Evolutionary conservation across 2,329 filamentous ascomycete species (phyloP).

Genomic region (Pseudopithomyces maydicus): DNA sequence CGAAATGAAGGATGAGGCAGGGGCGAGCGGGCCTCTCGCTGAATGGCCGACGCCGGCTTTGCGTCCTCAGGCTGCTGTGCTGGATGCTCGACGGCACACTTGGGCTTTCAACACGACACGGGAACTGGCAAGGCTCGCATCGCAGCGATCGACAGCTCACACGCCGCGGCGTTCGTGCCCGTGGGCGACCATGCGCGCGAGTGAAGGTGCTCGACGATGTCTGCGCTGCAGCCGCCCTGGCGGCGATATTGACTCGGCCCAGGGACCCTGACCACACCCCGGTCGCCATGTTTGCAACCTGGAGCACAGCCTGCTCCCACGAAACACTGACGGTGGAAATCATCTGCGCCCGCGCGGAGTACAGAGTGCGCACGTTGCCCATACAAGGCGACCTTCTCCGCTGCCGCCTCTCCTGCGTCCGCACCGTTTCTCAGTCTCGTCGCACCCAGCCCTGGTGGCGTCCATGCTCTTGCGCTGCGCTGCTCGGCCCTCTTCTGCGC

Average conservation of each 20-base stretch:
- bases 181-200: neutral
- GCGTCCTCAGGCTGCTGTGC: no score
- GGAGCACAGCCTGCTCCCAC: slow-evolving; percentile 10
- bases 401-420: neutral
- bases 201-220: neutral
- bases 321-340: slow-evolving; percentile 11
- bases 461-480: no score
- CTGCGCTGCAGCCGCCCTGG: slow-evolving; percentile 1
- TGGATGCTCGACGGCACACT: neutral
- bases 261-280: slow-evolving; percentile 3
- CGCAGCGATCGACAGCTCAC: neutral
- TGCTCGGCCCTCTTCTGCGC: neutral
- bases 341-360: slow-evolving; percentile 8
- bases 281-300: neutral
- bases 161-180: neutral
- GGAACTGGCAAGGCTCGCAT: neutral
- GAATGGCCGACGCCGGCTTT: neutral
- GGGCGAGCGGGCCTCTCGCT: slow-evolving; percentile 3
- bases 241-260: slow-evolving; percentile 8
- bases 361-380: neutral
- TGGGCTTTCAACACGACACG: neutral
- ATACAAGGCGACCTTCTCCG: neutral
- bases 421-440: neutral
- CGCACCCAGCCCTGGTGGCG: neutral
- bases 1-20: slow-evolving; percentile 21